Base-by-base conservation (phyloP, 164 flowering plant genomes). In the Saururus chinensis region DNA sequence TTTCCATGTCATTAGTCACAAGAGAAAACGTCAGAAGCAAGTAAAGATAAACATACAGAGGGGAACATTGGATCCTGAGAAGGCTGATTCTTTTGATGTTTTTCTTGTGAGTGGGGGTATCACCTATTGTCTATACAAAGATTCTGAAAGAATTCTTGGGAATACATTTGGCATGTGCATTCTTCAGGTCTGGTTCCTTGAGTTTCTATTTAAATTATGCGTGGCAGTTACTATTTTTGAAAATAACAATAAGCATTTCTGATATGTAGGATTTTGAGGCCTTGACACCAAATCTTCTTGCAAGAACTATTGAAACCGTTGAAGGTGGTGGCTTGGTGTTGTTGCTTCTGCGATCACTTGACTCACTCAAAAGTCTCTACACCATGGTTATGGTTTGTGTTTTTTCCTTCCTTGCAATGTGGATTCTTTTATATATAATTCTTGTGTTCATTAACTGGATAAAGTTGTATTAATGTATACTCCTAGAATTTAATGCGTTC, bases 111-210 rank as follows among this genome's bases (percentile, higher is more conserved):
- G 76, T 60, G 90, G 78, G 24, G 87, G 77, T 21, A 22, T 95
- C 59, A 83, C 87, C 6, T 87, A 87, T 67, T 91, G 99, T 76
- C 66, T 80, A 69, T 95, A 95, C 75, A 88, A 80, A 75, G 95
- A 93, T 73, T 88, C 96, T 2, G 97, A 93, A 67, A 84, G 95
- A 65, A 71, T 91, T 70, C 95, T 95, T 42, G 99, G 99, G 37
- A 87, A 82, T 71, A 95, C 99, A 11, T 91, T 81, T 74, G 92
- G 96, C 63, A 91, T 95, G 97, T 95, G 97, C 66, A 76, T 95
- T 66, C 80, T 95, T 53, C 96, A 95, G 97, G 99, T 95, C 64
- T 26, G 51, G 19, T 70, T 19, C 24, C 12, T 13, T 62, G 2
- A 45, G 49, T 17, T 12, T 17, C 49, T 45, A 17, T 7, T 45